Conservation (phyloP, 169 alveolate genomes). For the Babesia divergens region DNA sequence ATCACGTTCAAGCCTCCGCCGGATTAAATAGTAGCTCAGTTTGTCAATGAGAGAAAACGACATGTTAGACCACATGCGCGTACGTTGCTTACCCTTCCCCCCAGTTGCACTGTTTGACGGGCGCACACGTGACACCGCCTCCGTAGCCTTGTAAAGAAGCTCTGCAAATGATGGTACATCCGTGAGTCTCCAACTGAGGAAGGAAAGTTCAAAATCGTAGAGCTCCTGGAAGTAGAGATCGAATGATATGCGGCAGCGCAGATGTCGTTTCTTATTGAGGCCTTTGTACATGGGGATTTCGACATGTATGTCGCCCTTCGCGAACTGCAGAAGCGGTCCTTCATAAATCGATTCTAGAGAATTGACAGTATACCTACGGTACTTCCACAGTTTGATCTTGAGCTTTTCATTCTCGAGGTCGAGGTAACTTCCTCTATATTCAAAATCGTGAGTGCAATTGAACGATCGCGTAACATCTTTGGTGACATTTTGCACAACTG, state of each 20-base stretch:
- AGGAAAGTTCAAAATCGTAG: constrained; percentile 73
- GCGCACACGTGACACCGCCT: background rate
- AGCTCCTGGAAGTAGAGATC: constrained; percentile 73
- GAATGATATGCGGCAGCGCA: constrained; percentile 68
- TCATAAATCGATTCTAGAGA: constrained; percentile 78
- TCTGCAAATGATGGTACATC: constrained; percentile 58
- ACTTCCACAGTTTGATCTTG: constrained; percentile 78
- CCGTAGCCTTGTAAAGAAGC: constrained; percentile 27
- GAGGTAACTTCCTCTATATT: constrained; percentile 79
- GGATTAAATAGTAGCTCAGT: constrained; percentile 19
- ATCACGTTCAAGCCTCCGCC: constrained; percentile 19
- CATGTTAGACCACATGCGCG: background rate
- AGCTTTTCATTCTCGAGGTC: constrained; percentile 81
- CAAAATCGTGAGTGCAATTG: constrained; percentile 76
- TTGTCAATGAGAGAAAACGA: constrained; percentile 30
- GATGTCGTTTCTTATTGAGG: constrained; percentile 58
- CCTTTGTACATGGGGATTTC: constrained; percentile 71
- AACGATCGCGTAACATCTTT: constrained; percentile 72
- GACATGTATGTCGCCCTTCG: constrained; percentile 68
- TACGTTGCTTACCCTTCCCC: constrained; percentile 1
- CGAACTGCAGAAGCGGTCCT: constrained; percentile 69
- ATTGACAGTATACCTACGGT: constrained; percentile 72
- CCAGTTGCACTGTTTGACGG: background rate
- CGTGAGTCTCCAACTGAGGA: constrained; percentile 63
- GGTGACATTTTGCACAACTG: constrained; percentile 73